Evolutionary conservation across 176 grass and related monocot species (phyloP), one percentile per base, ranked within the genome.

Genomic region (Typha latifolia): DNA sequence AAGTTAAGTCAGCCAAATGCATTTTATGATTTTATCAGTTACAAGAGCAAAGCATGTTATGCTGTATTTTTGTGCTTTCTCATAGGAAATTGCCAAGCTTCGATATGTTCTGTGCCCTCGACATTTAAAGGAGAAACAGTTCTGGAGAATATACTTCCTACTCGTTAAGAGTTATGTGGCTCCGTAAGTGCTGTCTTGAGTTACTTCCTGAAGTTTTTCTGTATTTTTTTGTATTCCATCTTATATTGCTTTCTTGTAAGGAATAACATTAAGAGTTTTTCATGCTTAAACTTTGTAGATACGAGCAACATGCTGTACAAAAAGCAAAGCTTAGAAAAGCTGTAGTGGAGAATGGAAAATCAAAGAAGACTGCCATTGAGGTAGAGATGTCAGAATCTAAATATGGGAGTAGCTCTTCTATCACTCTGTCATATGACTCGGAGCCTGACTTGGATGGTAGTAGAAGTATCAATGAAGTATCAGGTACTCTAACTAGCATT

Each of bases 311-410:
- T 51, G 83, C 89, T 68, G 87, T 97, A 74, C 85, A 87, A 48
- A 92, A 79, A 49, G 94, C 80, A 14, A 92, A 86, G 24, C 14
- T 90, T 5, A 80, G 81, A 82, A 84, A 62, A 32, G 80, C 86
- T 82, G 88, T 82, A 18, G 86, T 61, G 21, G 74, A 88, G 26
- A 73, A 66, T 52, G 49, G 84, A 32, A 84, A 37, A 59, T 61
- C 83, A 69, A 72, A 76, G 71, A 61, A 78, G 66, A 80, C 32
- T 13, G 67, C 77, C 63, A 78, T 97, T 67, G 89, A 93, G 76
- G 88, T 97, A 68, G 94, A 97, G 76, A 85, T 97, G 94, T 77
- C 82, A 61, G 94, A 97, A 83, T 73, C 89, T 13, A 93, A 71
- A 63, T 61, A 51, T 55, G 72, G 47, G 47, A 69, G 72, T 47